Conservation (phyloP, 2,329 filamentous ascomycete genomes). For the Xylariaceae sp. region DNA sequence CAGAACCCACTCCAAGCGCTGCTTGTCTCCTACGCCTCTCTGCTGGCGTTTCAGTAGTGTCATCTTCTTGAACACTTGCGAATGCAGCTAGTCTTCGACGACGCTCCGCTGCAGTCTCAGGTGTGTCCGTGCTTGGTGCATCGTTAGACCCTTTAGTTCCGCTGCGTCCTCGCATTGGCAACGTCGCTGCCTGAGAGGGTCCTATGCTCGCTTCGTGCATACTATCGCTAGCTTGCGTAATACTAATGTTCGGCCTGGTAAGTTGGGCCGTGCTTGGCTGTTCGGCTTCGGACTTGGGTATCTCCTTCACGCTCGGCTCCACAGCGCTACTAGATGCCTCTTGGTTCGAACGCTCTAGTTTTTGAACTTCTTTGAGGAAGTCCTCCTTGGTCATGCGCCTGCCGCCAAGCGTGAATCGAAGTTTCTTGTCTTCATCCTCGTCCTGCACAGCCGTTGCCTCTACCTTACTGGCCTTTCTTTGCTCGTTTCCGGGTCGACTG, state of each 20-base stretch:
- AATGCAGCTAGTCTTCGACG: constrained; percentile 58
- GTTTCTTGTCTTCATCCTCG: constrained; percentile 64
- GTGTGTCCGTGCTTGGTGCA: constrained; percentile 36
- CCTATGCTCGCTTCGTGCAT: constrained; percentile 18
- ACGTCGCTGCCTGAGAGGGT: constrained; percentile 10
- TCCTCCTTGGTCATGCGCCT: constrained; percentile 75
- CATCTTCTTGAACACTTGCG: constrained; percentile 39
- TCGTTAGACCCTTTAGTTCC: constrained; percentile 15
- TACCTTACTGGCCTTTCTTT: constrained; percentile 36
- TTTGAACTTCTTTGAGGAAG: constrained; percentile 70
- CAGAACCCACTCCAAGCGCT: constrained; percentile 58
- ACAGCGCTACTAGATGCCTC: constrained; percentile 45
- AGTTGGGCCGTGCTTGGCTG: constrained; percentile 1
- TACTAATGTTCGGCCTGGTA: constrained; percentile 20
- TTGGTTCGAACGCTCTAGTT: constrained; percentile 63
- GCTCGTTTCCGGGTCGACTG: constrained; percentile 27
- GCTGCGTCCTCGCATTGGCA: constrained; percentile 23
- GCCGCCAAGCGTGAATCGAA: constrained; percentile 72
- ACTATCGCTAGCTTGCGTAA: constrained; percentile 27
- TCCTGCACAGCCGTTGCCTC: constrained; percentile 40
- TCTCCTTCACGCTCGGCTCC: not conserved
- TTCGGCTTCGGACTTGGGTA: not conserved
- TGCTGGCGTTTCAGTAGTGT: constrained; percentile 63
- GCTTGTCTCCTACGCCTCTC: constrained; percentile 71
- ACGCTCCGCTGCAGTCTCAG: constrained; percentile 68